phyloP scores from a whole-genome alignment of 176 grass and related monocot species.

The Phoenix dactylifera region DNA sequence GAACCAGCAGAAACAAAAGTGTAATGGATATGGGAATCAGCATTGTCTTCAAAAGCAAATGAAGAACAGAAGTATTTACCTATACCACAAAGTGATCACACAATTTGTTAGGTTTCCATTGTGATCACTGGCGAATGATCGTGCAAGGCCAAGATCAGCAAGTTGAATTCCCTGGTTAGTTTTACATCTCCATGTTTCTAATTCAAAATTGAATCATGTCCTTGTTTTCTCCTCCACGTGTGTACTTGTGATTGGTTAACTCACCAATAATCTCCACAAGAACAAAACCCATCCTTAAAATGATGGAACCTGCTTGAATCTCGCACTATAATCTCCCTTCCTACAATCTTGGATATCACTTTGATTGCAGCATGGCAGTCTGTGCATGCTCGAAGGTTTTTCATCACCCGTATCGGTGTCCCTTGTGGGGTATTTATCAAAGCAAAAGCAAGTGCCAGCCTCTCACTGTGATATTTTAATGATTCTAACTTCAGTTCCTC shows the following conservation, averaged over 20 bases:
- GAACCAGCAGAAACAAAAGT: neutral
- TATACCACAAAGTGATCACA: constrained; percentile 91
- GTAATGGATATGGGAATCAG: too few relatives aligned
- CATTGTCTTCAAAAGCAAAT: neutral
- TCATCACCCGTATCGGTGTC: constrained; percentile 56
- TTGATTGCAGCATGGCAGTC: constrained; percentile 68
- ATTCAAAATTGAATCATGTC: too few relatives aligned
- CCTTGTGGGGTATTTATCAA: constrained; percentile 50
- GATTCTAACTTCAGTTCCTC: constrained; percentile 65
- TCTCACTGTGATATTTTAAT: constrained; percentile 75
- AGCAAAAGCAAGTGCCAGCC: constrained; percentile 72
- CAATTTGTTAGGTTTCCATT: constrained; percentile 83
- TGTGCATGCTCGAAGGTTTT: constrained; percentile 52
- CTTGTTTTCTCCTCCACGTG: too few relatives aligned
- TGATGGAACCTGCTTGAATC: constrained; percentile 70
- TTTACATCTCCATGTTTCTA: too few relatives aligned
- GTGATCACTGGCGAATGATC: constrained; percentile 75
- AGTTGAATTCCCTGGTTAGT: constrained; percentile 79
- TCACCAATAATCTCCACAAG: constrained; percentile 80
- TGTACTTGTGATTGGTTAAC: neutral
- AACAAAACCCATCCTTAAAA: constrained; percentile 66
- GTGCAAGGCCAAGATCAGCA: constrained; percentile 91
- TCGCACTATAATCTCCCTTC: constrained; percentile 58
- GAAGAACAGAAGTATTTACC: constrained; percentile 30
- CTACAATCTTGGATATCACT: constrained; percentile 61